Evolutionary conservation across 1,139 yeast species (phyloP).

Genomic region (Blastobotrys raffinosifermentans): DNA sequence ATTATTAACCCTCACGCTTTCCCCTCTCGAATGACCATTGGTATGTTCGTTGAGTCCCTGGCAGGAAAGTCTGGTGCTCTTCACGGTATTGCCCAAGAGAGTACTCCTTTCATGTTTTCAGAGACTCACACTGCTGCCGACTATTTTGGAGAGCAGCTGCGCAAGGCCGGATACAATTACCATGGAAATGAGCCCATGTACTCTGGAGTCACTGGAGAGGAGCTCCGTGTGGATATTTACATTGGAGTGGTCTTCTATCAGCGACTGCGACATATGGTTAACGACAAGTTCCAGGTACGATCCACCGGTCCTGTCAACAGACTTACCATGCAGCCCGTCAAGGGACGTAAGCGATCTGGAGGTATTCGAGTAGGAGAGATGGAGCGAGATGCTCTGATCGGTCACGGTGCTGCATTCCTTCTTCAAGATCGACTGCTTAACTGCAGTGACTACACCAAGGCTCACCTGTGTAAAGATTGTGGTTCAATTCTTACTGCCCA

Average conservation of each 20-base stretch:
- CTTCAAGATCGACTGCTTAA: slow-evolving; percentile 92
- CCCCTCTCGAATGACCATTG: slow-evolving; percentile 99
- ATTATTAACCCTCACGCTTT: slow-evolving; percentile 98
- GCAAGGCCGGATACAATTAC: slow-evolving; percentile 85
- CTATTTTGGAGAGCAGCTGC: slow-evolving; percentile 89
- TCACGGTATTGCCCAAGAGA: slow-evolving; percentile 96
- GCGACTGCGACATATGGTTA: slow-evolving; percentile 98
- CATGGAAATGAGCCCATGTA: slow-evolving; percentile 99
- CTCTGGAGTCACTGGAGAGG: slow-evolving; percentile 98
- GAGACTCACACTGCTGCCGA: slow-evolving; percentile 96
- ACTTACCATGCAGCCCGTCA: slow-evolving; percentile 98
- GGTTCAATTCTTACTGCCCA: slow-evolving; percentile 90
- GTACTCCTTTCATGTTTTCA: slow-evolving; percentile 93
- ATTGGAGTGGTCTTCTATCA: slow-evolving; percentile 96
- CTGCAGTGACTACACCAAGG: slow-evolving; percentile 93
- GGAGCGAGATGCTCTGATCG: slow-evolving; percentile 99
- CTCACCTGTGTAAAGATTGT: slow-evolving; percentile 85
- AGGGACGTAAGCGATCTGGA: slow-evolving; percentile 98
- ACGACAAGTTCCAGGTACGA: slow-evolving; percentile 98
- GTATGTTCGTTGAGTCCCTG: slow-evolving; percentile 96
- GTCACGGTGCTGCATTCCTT: slow-evolving; percentile 97
- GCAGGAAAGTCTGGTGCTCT: slow-evolving; percentile 99
- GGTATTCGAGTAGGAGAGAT: slow-evolving; percentile 99
- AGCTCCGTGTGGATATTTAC: slow-evolving; percentile 89
- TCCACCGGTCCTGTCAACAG: slow-evolving; percentile 98